phyloP scores from a whole-genome alignment of 352 stramenopile species.

The Phytophthora agathidicida region DNA sequence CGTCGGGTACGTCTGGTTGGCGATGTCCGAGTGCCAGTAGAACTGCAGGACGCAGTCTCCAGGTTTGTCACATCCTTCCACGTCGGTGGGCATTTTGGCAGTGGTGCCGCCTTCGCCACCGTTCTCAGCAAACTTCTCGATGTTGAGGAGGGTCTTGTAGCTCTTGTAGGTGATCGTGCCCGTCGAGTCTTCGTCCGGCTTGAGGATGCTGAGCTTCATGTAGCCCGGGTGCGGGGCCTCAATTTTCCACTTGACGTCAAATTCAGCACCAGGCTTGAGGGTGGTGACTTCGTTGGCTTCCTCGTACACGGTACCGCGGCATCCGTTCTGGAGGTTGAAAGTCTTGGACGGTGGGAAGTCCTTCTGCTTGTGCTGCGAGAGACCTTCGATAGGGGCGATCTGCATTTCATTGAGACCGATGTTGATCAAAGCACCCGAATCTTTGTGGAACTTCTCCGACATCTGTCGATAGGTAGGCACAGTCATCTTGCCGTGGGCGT shows the following conservation, averaged over 20 bases:
- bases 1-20: conserved; percentile 65
- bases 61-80: conserved; percentile 47
- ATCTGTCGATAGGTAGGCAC: conserved; percentile 19
- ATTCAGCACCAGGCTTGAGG: conserved; percentile 23
- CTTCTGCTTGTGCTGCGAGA: conserved; percentile 18
- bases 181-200: conserved; percentile 50
- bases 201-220: conserved; percentile 62
- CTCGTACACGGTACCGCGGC: conserved; percentile 36
- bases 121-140: conserved; percentile 30
- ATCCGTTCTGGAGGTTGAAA: conserved; percentile 40
- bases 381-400: conserved; percentile 23
- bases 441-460: conserved; percentile 18
- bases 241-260: conserved; percentile 58
- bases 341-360: conserved; percentile 22
- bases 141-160: conserved; percentile 29
- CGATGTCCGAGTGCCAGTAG: conserved; percentile 67
- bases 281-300: conserved; percentile 31
- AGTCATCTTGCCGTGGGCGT: conserved; percentile 34
- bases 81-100: conserved; percentile 44
- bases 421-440: conserved; percentile 26
- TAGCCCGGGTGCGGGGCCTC: conserved; percentile 61
- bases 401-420: conserved; percentile 29
- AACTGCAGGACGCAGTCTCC: conserved; percentile 64
- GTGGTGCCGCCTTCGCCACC: conserved; percentile 16
- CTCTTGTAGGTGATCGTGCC: conserved; percentile 56